Evolutionary conservation across 495 filamentous ascomycete genomes (phyloP), one percentile per base, ranked within the genome.

Genomic region (Peziza echinospora): DNA sequence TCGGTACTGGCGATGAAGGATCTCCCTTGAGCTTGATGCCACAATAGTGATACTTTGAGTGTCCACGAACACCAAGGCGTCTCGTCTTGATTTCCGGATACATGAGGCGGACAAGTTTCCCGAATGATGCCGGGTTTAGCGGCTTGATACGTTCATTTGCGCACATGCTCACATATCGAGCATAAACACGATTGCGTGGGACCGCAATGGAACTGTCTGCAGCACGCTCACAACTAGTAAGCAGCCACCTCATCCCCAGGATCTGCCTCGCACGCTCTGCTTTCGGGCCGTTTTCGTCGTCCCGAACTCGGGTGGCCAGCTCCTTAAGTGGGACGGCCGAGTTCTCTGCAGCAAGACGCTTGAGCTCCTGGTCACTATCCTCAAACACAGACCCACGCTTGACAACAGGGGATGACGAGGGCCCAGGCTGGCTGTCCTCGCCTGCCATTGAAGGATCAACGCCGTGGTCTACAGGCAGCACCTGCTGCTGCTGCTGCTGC

Each of bases 201-300:
- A 96, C 89, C 11, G 91, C 57, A 46, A 60, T 56, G 16, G 56
- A 59, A 21, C 56, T 51, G 44, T 60, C 57, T 84, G 26, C 75
- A 76, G 60, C 75, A 82, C 74, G 80, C 44, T 75, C 71, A 60
- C 89, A 94, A 34, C 22, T n/a, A 43, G 9, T 48, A 25, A 60
- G 70, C 51, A 74, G 94, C 89, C 89, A 97, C 48, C 92, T 75
- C 82, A 97, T 92, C 11, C 89, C 89, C 60, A 94, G 94, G 21
- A 97, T 77, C 66, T 97, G 89, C 49, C 93, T 86, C 37, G 85
- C 82, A 60, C 91, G 80, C 61, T 97, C 89, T 5, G 87, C 82
- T 59, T 84, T 84, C 11, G 83, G 80, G 13, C 52, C 50, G 26
- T 77, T 78, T 58, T 78, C 69, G 51, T 82, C 75, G 46, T 78